Base-by-base conservation (phyloP, 345 rosid genomes). In the Gossypium arboreum region DNA sequence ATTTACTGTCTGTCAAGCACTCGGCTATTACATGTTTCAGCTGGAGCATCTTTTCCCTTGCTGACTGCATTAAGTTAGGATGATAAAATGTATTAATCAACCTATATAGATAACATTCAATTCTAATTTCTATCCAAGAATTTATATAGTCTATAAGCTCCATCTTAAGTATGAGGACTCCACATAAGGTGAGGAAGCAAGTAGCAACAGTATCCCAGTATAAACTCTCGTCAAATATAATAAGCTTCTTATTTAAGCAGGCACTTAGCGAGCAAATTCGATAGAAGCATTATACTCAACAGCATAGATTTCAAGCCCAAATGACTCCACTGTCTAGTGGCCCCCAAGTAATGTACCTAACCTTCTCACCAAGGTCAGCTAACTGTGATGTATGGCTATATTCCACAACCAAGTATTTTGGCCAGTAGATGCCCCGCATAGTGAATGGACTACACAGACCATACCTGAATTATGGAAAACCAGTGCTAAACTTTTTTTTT, bases 21-120 rank as follows among this genome's bases (percentile, higher is more conserved):
- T 87, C 88, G 3, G 85, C 85, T 11, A 92, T 77, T 16, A 79
- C 79, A 73, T 68, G 85, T 84, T 87, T 86, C 85, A 92, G 72
- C 75, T 88, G 94, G 63, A 81, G 73, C 93, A 88, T 83, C 84
- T 88, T 89, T 78, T 80, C 86, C 82, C 81, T 88, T 8, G 93
- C 94, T 75, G 78, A 80, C 97, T 92, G 91, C 87, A 76, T 43
- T 73, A 57, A 68, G 73, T 75, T 34, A 71, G 20, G 44, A 73
- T 39, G 63, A 58, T 58, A 58, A 25, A 15, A 24, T 58, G 34
- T 58, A 45, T 79, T 57, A 73, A 16, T 39, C 52, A 52, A 16
- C 22, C 52, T 41, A 34, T 18, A 75, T 52, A n/a, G 13, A 47
- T 13, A 16, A 45, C 61, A 68, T 15, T 47, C 76, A 25, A 41